Conservation (phyloP, 2,329 filamentous ascomycete species). For the Fusarium euwallaceae region DNA sequence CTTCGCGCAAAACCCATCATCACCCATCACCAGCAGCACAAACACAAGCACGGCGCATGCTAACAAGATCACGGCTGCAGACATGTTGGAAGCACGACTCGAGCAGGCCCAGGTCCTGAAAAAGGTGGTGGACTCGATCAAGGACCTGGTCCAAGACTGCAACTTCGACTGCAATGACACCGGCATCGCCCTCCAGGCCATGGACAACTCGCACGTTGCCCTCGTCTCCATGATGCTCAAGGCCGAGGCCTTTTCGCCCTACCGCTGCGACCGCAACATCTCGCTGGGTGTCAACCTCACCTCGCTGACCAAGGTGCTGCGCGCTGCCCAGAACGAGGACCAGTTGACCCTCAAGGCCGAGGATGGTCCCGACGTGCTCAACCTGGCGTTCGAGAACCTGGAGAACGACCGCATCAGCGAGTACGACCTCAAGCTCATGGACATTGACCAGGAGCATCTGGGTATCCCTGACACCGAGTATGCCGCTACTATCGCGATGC, state of each 20-base stretch:
- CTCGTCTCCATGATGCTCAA: slow-evolving; percentile 99
- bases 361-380: slow-evolving; percentile 94
- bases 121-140: slow-evolving; percentile 99
- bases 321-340: slow-evolving; percentile 93
- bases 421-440: slow-evolving; percentile 99
- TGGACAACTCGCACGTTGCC: slow-evolving; percentile 99
- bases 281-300: slow-evolving; percentile 97
- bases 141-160: slow-evolving; percentile 99
- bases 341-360: slow-evolving; percentile 97
- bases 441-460: slow-evolving; percentile 99
- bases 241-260: slow-evolving; percentile 93
- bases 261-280: slow-evolving; percentile 99
- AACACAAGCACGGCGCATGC: slow-evolving; percentile 10
- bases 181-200: slow-evolving; percentile 96
- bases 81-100: slow-evolving; percentile 96
- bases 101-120: slow-evolving; percentile 95
- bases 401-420: slow-evolving; percentile 93
- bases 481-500: slow-evolving; percentile 90
- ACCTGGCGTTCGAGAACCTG: slow-evolving; percentile 93
- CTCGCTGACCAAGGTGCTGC: slow-evolving; percentile 96
- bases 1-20: slow-evolving; percentile 7
- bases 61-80: slow-evolving; percentile 49
- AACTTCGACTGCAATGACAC: slow-evolving; percentile 99
- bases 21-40: background rate
- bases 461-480: slow-evolving; percentile 99